Conservation (phyloP, 768 basidiomycete species). For the Russula dissimulans region DNA sequence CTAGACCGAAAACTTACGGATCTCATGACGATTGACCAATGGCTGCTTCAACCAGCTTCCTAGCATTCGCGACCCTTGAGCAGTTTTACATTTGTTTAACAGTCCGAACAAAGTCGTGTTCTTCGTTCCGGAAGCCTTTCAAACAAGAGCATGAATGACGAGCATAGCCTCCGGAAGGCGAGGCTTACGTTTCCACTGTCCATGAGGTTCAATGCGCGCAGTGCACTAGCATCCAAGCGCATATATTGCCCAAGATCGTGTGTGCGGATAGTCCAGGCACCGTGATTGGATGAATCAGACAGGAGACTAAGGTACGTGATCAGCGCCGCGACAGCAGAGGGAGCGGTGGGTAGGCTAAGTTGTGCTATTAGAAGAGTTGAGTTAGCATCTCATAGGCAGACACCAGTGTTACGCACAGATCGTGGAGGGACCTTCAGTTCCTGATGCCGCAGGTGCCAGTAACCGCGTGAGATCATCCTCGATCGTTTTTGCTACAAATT, state of each 20-base stretch:
- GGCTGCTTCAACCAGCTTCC: conserved; percentile 96
- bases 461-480: conserved; percentile 19
- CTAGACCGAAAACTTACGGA: conserved; percentile 42
- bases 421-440: conserved; percentile 1
- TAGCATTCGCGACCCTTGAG: conserved; percentile 82
- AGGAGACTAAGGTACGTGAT: conserved; percentile 75
- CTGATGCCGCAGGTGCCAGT: neutral
- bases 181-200: conserved; percentile 41
- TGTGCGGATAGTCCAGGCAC: conserved; percentile 68
- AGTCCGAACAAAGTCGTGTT: conserved; percentile 84
- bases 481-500: conserved; percentile 43
- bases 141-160: neutral
- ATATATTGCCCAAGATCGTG: conserved; percentile 94
- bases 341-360: conserved; percentile 65
- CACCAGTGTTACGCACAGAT: conserved; percentile 4
- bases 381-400: neutral
- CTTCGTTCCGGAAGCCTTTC: conserved; percentile 53
- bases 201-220: conserved; percentile 80
- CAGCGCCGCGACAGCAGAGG: conserved; percentile 73
- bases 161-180: neutral
- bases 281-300: conserved; percentile 67
- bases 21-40: conserved; percentile 86
- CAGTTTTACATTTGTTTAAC: conserved; percentile 92
- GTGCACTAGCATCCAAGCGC: conserved; percentile 91
- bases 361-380: conserved; percentile 45